These are phyloP conservation scores for Citrullus colocynthis DNA, from an alignment of 306 rosid species.

Conservation along the genomic window DNA sequence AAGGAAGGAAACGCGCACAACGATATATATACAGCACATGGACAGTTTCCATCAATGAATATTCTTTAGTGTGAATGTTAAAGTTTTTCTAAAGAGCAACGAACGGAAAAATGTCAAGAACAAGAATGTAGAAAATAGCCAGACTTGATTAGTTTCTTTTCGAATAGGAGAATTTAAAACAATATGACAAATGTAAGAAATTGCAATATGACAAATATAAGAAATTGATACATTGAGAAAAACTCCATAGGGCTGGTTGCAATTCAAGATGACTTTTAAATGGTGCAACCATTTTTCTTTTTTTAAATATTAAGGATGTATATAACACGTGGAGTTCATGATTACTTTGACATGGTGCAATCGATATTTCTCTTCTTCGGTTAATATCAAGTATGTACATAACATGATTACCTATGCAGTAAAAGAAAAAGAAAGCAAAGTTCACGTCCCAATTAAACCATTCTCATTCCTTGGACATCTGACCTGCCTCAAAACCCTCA, in stretches of 20 bases:
- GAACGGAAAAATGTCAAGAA: not conserved
- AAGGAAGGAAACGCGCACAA: not conserved
- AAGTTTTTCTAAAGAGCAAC: not conserved
- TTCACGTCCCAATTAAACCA: conserved; percentile 27
- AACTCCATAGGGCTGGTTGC: not conserved
- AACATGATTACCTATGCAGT: conserved; percentile 3
- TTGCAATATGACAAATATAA: not conserved
- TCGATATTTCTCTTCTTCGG: not conserved
- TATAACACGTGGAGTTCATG: not conserved
- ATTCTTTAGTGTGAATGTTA: not conserved
- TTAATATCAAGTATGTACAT: not conserved
- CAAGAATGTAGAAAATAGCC: no score
- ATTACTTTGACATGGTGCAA: not conserved
- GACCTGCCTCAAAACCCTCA: conserved; percentile 36
- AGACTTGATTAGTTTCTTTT: no score
- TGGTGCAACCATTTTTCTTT: not conserved
- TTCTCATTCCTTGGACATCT: conserved; percentile 23
- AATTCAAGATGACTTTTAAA: not conserved
- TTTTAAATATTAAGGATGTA: not conserved
- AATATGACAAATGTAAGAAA: not conserved
- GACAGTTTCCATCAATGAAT: not conserved
- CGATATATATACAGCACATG: not conserved
- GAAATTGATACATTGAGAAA: not conserved
- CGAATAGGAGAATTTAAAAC: not conserved
- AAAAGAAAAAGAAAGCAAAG: conserved; percentile 31